These are phyloP conservation scores for Russula lepida DNA, from an alignment of 768 basidiomycete genomes.

Conservation along the genomic window DNA sequence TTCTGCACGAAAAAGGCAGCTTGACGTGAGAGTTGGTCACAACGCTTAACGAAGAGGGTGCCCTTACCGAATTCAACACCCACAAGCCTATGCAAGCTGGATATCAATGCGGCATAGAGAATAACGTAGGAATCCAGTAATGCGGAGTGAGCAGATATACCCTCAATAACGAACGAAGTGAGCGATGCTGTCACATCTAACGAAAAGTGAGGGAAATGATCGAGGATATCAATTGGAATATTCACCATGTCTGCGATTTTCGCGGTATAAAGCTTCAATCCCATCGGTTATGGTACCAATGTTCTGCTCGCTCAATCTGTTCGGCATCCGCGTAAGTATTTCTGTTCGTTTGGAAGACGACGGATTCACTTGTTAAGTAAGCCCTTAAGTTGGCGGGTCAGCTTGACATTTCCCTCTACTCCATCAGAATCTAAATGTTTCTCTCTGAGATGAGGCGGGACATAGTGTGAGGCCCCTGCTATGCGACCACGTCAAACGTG, in stretches of 20 bases:
- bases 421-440: conserved; percentile 32
- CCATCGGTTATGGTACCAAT: conserved; percentile 64
- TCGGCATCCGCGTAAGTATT: background rate
- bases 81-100: conserved; percentile 68
- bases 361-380: conserved; percentile 66
- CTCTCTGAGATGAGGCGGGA: conserved; percentile 75
- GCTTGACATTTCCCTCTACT: conserved; percentile 41
- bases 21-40: conserved; percentile 26
- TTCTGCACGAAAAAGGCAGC: conserved; percentile 80
- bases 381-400: conserved; percentile 76
- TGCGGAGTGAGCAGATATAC: conserved; percentile 72
- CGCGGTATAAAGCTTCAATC: conserved; percentile 70
- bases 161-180: conserved; percentile 66
- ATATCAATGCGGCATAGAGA: conserved; percentile 78
- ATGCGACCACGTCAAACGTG: background rate
- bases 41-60: background rate
- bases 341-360: background rate
- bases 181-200: conserved; percentile 71
- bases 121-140: conserved; percentile 86
- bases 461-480: conserved; percentile 43
- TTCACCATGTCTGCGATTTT: conserved; percentile 68
- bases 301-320: conserved; percentile 86
- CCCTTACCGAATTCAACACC: conserved; percentile 82
- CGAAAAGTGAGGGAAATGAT: background rate
- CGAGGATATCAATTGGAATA: background rate